Conservation (phyloP, 371 early-diverging fungal species). For the Mucor circinelloides region DNA sequence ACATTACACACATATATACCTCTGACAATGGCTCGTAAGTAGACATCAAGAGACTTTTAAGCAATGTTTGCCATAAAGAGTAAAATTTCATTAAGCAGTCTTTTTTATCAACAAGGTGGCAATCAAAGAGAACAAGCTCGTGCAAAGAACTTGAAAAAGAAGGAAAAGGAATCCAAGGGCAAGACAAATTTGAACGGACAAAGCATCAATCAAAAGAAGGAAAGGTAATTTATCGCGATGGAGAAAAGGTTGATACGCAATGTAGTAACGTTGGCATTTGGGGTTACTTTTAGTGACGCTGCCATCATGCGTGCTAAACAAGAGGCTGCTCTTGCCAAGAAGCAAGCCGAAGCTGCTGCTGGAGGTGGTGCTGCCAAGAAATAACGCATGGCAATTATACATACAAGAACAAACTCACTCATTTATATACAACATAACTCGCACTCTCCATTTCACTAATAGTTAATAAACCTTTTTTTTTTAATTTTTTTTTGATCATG, state of each 20-base stretch:
- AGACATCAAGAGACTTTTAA: neutral
- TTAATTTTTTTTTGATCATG: neutral
- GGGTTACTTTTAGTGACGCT: slow-evolving; percentile 48
- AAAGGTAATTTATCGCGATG: slow-evolving; percentile 38
- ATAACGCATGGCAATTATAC: neutral
- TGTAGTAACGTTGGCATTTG: neutral
- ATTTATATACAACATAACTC: neutral
- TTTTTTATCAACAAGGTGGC: slow-evolving; percentile 39
- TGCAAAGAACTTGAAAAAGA: slow-evolving; percentile 56
- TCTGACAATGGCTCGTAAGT: slow-evolving; percentile 20
- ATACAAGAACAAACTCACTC: neutral
- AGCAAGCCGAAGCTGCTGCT: slow-evolving; percentile 26
- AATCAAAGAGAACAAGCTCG: slow-evolving; percentile 65
- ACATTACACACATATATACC: neutral
- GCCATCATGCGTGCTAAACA: slow-evolving; percentile 64
- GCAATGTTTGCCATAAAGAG: slow-evolving; percentile 8
- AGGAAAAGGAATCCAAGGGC: slow-evolving; percentile 43
- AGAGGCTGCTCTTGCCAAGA: slow-evolving; percentile 52
- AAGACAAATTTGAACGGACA: slow-evolving; percentile 40
- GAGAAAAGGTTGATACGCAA: neutral
- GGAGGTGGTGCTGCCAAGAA: neutral
- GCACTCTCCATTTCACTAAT: neutral
- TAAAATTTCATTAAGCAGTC: neutral
- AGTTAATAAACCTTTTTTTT: neutral
- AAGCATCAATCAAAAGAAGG: slow-evolving; percentile 53